These are phyloP conservation scores for Filosporella fistucella DNA, from an alignment of 495 filamentous ascomycete genomes.

Conservation along the genomic window DNA sequence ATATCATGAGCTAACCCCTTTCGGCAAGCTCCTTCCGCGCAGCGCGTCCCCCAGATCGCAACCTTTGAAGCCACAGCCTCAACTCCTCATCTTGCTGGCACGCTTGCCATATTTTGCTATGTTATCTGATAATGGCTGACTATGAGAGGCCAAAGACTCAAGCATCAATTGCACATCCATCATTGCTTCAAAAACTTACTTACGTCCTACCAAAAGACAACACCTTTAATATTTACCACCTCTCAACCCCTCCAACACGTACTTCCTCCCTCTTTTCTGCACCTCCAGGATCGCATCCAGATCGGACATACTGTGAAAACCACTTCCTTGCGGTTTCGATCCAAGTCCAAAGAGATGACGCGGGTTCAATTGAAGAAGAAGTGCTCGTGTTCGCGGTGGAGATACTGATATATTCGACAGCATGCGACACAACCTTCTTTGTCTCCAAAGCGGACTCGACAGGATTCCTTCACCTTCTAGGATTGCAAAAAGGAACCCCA, in stretches of 20 bases:
- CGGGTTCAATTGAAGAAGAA: conserved; percentile 23
- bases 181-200: conserved; percentile 52
- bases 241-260: conserved; percentile 76
- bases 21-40: conserved; percentile 8
- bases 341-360: conserved; percentile 1
- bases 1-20: conserved; percentile 15
- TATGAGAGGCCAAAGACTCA: conserved; percentile 20
- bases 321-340: conserved; percentile 81
- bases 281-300: conserved; percentile 60
- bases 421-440: conserved; percentile 79
- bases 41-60: conserved; percentile 6
- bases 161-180: conserved; percentile 17
- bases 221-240: conserved; percentile 73
- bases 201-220: conserved; percentile 64
- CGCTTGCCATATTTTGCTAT: conserved; percentile 21
- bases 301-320: conserved; percentile 78
- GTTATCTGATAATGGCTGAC: conserved; percentile 19
- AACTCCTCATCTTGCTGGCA: background rate
- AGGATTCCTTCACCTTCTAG: conserved; percentile 69
- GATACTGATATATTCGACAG: conserved; percentile 67
- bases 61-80: conserved; percentile 2
- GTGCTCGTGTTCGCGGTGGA: conserved; percentile 65
- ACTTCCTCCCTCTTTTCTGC: conserved; percentile 75
- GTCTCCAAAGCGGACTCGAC: conserved; percentile 97
- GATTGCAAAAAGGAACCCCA: conserved; percentile 51